Evolutionary conservation across 2,329 filamentous ascomycete species (phyloP), one percentile per base, ranked within the genome.

Genomic region (Cryphonectria nitschkei): DNA sequence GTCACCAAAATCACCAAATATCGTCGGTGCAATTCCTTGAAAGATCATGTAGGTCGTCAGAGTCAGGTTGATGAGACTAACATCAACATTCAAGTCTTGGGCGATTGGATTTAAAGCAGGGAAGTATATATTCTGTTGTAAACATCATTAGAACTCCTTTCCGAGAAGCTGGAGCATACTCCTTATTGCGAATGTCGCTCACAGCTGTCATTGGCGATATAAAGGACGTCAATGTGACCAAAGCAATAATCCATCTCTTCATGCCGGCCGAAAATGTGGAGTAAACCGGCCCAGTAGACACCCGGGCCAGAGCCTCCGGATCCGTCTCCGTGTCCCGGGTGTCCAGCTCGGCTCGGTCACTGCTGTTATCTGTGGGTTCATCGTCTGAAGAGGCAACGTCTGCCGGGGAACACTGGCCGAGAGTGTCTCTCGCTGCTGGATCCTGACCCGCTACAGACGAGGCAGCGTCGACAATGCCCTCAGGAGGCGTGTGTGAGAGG

Each of bases 1-100:
- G 76, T 92, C 89, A 7, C 87, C 87, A 56, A 92, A 85, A 70
- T 89, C 87, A 3, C 89, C 90, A 62, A 89, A 86, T 16, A 92
- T 77, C 7, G 85, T 87, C 0, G 89, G 90, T 0, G 89, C 84
- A 1, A 92, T 78, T 26, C 85, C 89, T 77, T 92, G 89, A 61
- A 91, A 83, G 68, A 92, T 84, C 87, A 89, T 88, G 76, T 88
- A 90, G 0, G 88, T 88, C 3, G 88, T 90, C 46, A 87, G 70
- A 0, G 85, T 85, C 72, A 87, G 75, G 75, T 86, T 87, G 75
- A 87, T 80, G 67, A 84, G 77, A 37, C 75, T 75, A 43, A 81
- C 73, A 2, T 80, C 78, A 3, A 84, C 82, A 5, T 77, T 78
- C 1, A 85, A 74, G 41, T 82, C 80, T 3, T 74, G 68, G 0